These are phyloP conservation scores for Erodium moschatum DNA, from an alignment of 441 rosid species.

Conservation along the genomic window DNA sequence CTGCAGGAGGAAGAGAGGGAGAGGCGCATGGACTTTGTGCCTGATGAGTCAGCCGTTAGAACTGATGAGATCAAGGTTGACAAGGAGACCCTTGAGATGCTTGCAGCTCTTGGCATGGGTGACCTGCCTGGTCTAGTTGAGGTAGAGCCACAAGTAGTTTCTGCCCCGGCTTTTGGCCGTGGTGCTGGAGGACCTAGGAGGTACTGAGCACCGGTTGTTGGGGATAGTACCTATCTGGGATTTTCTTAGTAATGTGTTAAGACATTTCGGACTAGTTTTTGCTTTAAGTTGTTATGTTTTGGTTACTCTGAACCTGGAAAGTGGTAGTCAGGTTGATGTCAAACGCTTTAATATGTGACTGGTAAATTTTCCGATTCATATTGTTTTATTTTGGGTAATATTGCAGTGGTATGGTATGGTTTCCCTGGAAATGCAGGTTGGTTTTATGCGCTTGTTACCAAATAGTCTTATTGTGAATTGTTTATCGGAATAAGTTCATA, in stretches of 20 bases:
- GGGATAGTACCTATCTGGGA: no score
- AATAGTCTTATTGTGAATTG: no score
- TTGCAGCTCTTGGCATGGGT: neutral
- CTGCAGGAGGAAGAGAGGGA: neutral
- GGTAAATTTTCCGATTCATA: neutral
- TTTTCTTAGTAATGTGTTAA: neutral
- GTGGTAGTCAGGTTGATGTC: neutral
- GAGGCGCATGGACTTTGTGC: conserved; percentile 6
- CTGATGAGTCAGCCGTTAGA: conserved; percentile 1
- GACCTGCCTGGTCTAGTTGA: neutral
- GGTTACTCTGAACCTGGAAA: neutral
- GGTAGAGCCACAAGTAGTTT: neutral
- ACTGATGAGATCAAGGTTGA: neutral
- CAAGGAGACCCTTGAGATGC: conserved; percentile 2
- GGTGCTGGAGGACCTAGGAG: conserved; percentile 6
- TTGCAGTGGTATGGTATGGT: no score
- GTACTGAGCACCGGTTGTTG: neutral
- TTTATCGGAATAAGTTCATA: no score
- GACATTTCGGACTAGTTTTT: neutral
- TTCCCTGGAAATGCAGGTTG: no score
- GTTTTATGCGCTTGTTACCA: no score
- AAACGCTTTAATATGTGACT: neutral
- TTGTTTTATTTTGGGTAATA: neutral
- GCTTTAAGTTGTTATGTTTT: neutral
- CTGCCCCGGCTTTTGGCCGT: neutral